phyloP scores from a whole-genome alignment of 2,329 filamentous ascomycete species.

The Diaporthe citriasiana region DNA sequence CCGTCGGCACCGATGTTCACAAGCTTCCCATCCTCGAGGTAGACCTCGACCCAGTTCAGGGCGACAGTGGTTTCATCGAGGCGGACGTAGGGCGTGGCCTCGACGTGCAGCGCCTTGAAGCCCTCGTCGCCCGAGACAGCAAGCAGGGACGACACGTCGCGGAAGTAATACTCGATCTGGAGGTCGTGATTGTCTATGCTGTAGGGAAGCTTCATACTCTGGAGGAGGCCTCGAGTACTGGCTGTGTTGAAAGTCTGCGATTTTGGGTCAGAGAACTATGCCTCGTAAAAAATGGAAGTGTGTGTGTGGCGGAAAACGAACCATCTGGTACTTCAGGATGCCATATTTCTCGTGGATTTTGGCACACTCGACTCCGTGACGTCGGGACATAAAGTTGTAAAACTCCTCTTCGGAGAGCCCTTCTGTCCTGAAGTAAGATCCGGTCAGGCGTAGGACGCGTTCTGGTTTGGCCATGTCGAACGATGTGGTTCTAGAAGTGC shows the following conservation, averaged over 20 bases:
- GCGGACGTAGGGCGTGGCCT: neutral
- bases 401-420: neutral
- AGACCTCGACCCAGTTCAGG: neutral
- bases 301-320: neutral
- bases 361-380: constrained; percentile 2
- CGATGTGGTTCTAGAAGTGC: too few species aligned
- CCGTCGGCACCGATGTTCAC: neutral
- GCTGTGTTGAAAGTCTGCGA: constrained; percentile 13
- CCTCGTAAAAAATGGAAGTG: neutral
- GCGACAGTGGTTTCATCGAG: neutral
- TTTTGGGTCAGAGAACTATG: neutral
- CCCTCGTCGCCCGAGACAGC: neutral
- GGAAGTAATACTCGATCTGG: neutral
- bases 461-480: neutral
- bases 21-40: neutral
- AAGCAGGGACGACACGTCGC: neutral
- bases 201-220: constrained; percentile 18
- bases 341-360: constrained; percentile 11
- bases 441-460: neutral
- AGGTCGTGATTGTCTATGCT: constrained; percentile 11
- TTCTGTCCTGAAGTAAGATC: neutral
- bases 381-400: constrained; percentile 5
- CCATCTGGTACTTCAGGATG: neutral
- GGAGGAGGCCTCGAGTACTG: constrained; percentile 2
- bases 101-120: neutral